Conservation (phyloP, 2,329 filamentous ascomycete species). For the Plenodomus tracheiphilus region DNA sequence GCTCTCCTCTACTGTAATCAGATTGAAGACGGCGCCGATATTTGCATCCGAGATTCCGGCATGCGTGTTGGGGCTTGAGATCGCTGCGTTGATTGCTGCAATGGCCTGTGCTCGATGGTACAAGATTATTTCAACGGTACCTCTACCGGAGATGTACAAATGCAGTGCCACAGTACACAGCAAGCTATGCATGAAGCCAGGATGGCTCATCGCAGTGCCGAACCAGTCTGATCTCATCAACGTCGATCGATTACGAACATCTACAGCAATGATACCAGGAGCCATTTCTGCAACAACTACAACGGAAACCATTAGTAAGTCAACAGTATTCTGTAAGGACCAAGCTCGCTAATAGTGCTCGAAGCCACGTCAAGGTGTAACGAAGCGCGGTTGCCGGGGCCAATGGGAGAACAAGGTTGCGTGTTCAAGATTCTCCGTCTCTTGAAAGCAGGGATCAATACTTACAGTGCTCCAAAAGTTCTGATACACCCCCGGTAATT, state of each 20-base stretch:
- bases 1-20: slow-evolving; percentile 42
- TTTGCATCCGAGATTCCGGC: slow-evolving; percentile 41
- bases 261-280: slow-evolving; percentile 42
- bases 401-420: not conserved
- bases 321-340: not conserved
- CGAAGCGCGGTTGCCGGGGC: not conserved
- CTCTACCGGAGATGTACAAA: slow-evolving; percentile 37
- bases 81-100: slow-evolving; percentile 36
- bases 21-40: slow-evolving; percentile 45
- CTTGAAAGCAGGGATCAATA: slow-evolving; percentile 14
- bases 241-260: slow-evolving; percentile 38
- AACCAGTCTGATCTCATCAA: slow-evolving; percentile 45
- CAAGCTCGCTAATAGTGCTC: not conserved
- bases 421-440: not conserved
- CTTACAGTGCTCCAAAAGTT: slow-evolving; percentile 45
- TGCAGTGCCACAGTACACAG: slow-evolving; percentile 42
- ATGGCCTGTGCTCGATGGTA: slow-evolving; percentile 41
- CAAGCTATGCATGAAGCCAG: slow-evolving; percentile 46
- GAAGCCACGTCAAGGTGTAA: not conserved
- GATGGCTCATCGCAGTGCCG: slow-evolving; percentile 37
- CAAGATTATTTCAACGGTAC: slow-evolving; percentile 34
- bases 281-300: slow-evolving; percentile 42
- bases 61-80: slow-evolving; percentile 30
- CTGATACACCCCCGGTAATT: slow-evolving; percentile 30
- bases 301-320: not conserved